Evolutionary conservation across 345 rosid genomes (phyloP).

Genomic region (Boechera divaricarpa): DNA sequence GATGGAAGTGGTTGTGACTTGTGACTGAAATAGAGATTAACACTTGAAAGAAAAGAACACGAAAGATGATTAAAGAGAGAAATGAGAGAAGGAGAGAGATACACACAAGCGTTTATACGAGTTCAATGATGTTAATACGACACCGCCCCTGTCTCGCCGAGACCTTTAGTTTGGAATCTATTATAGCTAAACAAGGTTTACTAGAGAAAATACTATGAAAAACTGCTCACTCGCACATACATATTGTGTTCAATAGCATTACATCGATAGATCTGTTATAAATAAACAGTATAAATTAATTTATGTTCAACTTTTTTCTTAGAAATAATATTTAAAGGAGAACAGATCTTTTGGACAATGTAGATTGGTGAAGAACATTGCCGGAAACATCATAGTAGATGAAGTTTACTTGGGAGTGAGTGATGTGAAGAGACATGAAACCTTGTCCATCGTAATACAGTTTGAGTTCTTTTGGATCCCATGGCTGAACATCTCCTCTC

Average conservation of each 20-base stretch:
- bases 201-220: neutral
- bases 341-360: slow-evolving; percentile 11
- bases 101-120: no score
- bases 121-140: no score
- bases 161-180: no score
- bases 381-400: slow-evolving; percentile 62
- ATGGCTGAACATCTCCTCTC: slow-evolving; percentile 54
- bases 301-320: neutral
- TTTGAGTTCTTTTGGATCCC: slow-evolving; percentile 65
- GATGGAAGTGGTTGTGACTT: no score
- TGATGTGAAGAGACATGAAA: slow-evolving; percentile 61
- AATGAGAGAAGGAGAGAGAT: no score
- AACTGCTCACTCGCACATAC: neutral
- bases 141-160: no score
- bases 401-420: slow-evolving; percentile 38
- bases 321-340: no score
- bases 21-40: no score
- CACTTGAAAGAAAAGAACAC: no score
- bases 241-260: neutral
- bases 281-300: no score
- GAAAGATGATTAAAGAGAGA: no score
- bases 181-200: no score
- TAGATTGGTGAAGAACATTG: slow-evolving; percentile 57
- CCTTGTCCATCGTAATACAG: slow-evolving; percentile 83
- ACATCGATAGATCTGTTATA: neutral